A percentile compares a stretch with the other conserved stretches of the same genome.
Evolutionary conservation across 129 eudicot species (phyloP).

Genomic region (Dittrichia graveolens): DNA sequence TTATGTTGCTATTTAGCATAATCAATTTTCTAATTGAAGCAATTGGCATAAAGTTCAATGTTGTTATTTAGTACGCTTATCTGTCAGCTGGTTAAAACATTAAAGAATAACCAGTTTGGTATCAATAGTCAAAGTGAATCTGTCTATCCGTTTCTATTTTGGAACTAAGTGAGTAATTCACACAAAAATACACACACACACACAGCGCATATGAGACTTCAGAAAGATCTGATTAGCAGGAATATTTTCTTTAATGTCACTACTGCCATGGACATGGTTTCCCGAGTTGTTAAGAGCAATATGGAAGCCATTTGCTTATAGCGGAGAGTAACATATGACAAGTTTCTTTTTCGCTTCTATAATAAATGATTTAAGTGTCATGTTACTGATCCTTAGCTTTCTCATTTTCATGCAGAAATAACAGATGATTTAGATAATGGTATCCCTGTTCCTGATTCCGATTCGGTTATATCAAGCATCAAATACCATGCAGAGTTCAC

Average conservation of each 20-base stretch:
- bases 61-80: background rate
- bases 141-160: background rate
- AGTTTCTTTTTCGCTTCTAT: background rate
- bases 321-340: background rate
- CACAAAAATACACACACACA: too few relatives aligned
- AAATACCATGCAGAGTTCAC: constrained; percentile 71
- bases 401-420: constrained; percentile 34
- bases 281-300: background rate
- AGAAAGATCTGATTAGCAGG: too few relatives aligned
- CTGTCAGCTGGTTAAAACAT: background rate
- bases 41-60: background rate
- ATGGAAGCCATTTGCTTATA: background rate
- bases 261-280: too few relatives aligned
- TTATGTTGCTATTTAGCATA: too few relatives aligned
- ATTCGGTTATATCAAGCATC: constrained; percentile 54
- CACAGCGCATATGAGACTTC: too few relatives aligned
- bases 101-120: constrained; percentile 2
- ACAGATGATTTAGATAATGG: constrained; percentile 40
- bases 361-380: background rate
- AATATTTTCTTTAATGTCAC: too few relatives aligned
- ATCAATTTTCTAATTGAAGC: background rate
- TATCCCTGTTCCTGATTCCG: constrained; percentile 45
- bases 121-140: background rate
- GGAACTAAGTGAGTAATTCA: constrained; percentile 5
- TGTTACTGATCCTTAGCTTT: background rate